Percentiles rank a stretch among this genome's conserved stretches.
Evolutionary conservation across 1,284 basidiomycete species (phyloP).

Genomic region (Apiotrichum montevideense): DNA sequence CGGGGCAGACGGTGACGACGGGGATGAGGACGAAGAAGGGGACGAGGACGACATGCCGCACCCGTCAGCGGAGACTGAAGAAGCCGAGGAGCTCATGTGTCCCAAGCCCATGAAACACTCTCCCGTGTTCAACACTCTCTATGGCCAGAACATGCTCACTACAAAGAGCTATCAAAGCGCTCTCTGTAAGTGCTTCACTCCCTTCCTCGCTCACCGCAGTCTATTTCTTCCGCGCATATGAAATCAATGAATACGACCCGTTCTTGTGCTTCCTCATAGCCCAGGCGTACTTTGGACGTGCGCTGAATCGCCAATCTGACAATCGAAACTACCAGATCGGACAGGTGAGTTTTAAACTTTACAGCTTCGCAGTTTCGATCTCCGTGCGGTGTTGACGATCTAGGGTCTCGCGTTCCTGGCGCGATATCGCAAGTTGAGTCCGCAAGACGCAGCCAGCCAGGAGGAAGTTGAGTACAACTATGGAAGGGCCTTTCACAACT

Average conservation of each 20-base stretch:
- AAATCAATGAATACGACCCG: slow-evolving; percentile 74
- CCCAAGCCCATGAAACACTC: slow-evolving; percentile 62
- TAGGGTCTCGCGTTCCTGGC: slow-evolving; percentile 77
- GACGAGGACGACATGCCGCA: slow-evolving; percentile 2
- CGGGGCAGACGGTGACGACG: slow-evolving; percentile 17
- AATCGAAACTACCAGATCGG: slow-evolving; percentile 79
- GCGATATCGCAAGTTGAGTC: slow-evolving; percentile 58
- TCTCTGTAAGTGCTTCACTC: slow-evolving; percentile 59
- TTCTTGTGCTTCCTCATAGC: slow-evolving; percentile 75
- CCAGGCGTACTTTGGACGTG: slow-evolving; percentile 76
- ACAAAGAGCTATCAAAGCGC: slow-evolving; percentile 85
- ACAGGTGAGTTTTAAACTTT: slow-evolving; percentile 51
- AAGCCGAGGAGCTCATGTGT: slow-evolving; percentile 11
- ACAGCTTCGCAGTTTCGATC: not conserved
- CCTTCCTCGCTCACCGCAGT: slow-evolving; percentile 50
- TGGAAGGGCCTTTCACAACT: slow-evolving; percentile 80
- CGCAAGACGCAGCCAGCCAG: slow-evolving; percentile 48
- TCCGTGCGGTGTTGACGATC: not conserved
- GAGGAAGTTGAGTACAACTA: slow-evolving; percentile 88
- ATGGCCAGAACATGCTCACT: slow-evolving; percentile 77
- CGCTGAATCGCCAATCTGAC: slow-evolving; percentile 89
- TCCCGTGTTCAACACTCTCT: slow-evolving; percentile 69
- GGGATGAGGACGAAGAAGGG: slow-evolving; percentile 14
- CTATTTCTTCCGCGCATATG: slow-evolving; percentile 82
- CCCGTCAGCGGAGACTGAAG: not conserved